These are phyloP conservation scores for Yarrowia porcina DNA, from an alignment of 805 yeast species.

Conservation along the genomic window DNA sequence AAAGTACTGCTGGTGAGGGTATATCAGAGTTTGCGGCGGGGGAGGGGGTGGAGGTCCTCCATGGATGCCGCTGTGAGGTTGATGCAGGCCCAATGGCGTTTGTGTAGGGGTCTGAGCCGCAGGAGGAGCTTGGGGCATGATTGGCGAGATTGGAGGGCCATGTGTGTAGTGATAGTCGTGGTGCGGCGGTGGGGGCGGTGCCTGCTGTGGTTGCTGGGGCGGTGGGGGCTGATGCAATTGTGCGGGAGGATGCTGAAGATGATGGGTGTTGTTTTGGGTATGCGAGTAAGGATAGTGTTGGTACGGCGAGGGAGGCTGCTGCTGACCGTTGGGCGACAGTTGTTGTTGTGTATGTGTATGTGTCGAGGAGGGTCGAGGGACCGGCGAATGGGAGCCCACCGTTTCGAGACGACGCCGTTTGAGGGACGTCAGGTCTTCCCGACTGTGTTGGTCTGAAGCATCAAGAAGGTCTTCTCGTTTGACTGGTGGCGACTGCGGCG, in stretches of 20 bases:
- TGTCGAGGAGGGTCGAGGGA: conserved; percentile 9
- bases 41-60: background rate
- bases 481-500: conserved; percentile 11
- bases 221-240: conserved; percentile 6
- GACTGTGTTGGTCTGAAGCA: background rate
- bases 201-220: background rate
- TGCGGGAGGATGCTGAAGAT: background rate
- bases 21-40: conserved; percentile 11
- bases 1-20: conserved; percentile 16
- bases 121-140: background rate
- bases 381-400: background rate
- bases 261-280: background rate
- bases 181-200: background rate
- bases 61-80: background rate
- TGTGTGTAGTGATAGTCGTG: conserved; percentile 15
- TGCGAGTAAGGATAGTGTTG: conserved; percentile 21
- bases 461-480: background rate
- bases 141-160: conserved; percentile 9
- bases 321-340: background rate
- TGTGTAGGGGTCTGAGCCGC: background rate
- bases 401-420: conserved; percentile 9
- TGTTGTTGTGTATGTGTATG: background rate
- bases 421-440: conserved; percentile 3
- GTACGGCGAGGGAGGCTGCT: conserved; percentile 8
- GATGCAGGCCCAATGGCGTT: background rate